phyloP scores from a whole-genome alignment of 2,329 filamentous ascomycete species.

The Intubia oerlemansii region DNA sequence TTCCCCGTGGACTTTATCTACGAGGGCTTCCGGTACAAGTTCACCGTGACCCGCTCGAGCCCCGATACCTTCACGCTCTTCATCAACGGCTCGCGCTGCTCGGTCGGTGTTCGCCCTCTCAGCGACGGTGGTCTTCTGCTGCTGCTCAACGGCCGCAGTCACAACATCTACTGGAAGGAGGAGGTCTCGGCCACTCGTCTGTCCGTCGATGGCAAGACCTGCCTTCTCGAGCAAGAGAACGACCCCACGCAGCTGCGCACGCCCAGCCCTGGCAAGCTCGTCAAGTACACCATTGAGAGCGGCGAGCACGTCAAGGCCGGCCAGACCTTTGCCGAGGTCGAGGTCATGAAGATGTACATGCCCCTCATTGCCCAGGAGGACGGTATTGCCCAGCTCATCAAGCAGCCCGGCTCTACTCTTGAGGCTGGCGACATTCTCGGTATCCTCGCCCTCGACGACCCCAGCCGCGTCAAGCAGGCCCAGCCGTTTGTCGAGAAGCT shows the following conservation, averaged over 20 bases:
- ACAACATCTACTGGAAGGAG: constrained; percentile 99
- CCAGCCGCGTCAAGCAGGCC: constrained; percentile 87
- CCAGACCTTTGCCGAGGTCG: constrained; percentile 86
- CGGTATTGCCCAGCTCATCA: constrained; percentile 92
- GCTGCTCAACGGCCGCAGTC: constrained; percentile 74
- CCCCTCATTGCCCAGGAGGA: constrained; percentile 87
- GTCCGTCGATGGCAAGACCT: constrained; percentile 96
- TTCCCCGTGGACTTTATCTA: constrained; percentile 99
- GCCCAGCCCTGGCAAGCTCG: constrained; percentile 88
- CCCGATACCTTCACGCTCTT: constrained; percentile 91
- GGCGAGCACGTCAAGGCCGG: constrained; percentile 83
- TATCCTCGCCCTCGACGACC: constrained; percentile 87
- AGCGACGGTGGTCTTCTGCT: constrained; percentile 87
- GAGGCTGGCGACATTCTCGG: constrained; percentile 97
- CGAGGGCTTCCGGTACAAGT: constrained; percentile 90
- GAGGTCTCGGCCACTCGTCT: constrained; percentile 89
- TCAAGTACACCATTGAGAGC: constrained; percentile 94
- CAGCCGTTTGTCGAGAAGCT: constrained; percentile 84
- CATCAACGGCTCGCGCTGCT: constrained; percentile 95
- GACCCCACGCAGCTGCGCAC: constrained; percentile 93
- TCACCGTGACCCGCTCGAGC: constrained; percentile 85
- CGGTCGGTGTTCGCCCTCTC: constrained; percentile 77
- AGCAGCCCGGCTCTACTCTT: constrained; percentile 93
- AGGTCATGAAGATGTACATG: constrained; percentile 99
- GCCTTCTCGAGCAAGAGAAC: constrained; percentile 93